Percentiles rank a stretch among this genome's conserved stretches.
Conservation (phyloP, 2,329 filamentous ascomycete genomes). For the Phaeoacremonium minimum region DNA sequence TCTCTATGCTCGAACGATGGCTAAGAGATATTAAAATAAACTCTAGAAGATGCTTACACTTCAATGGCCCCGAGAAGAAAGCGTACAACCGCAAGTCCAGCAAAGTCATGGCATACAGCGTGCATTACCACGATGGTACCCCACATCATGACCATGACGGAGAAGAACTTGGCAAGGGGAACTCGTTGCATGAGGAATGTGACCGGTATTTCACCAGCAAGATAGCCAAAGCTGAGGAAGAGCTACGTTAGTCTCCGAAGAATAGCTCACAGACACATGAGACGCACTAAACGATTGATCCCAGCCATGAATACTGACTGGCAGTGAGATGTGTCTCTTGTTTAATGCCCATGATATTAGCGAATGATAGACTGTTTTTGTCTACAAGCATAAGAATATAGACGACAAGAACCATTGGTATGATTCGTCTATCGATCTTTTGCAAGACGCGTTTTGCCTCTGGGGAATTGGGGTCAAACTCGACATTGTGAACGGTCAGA, state of each 20-base stretch:
- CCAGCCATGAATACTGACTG: constrained; percentile 3
- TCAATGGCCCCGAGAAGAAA: constrained; percentile 2
- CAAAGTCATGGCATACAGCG: constrained; percentile 1
- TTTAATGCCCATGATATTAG: constrained; percentile 3
- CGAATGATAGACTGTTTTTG: constrained; percentile 3
- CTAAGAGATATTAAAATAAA: too few species aligned
- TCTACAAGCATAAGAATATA: constrained; percentile 6
- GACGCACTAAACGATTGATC: constrained; percentile 3
- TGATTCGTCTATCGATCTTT: constrained; percentile 8
- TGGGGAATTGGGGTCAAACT: constrained; percentile 7
- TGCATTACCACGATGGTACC: constrained; percentile 2
- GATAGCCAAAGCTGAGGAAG: constrained; percentile 4
- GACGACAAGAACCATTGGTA: constrained; percentile 7
- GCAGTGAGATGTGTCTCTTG: constrained; percentile 2
- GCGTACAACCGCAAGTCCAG: background rate
- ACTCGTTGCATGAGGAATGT: constrained; percentile 2
- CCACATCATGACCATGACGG: constrained; percentile 2
- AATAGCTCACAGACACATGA: background rate
- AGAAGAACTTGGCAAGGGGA: constrained; percentile 2
- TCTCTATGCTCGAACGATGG: too few species aligned
- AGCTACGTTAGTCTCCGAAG: too few species aligned
- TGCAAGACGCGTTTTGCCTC: constrained; percentile 8
- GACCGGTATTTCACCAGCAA: constrained; percentile 1
- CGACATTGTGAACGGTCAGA: background rate
- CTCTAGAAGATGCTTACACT: too few species aligned